Conservation (phyloP, 768 basidiomycete genomes). For the Amanita subjunquillea region DNA sequence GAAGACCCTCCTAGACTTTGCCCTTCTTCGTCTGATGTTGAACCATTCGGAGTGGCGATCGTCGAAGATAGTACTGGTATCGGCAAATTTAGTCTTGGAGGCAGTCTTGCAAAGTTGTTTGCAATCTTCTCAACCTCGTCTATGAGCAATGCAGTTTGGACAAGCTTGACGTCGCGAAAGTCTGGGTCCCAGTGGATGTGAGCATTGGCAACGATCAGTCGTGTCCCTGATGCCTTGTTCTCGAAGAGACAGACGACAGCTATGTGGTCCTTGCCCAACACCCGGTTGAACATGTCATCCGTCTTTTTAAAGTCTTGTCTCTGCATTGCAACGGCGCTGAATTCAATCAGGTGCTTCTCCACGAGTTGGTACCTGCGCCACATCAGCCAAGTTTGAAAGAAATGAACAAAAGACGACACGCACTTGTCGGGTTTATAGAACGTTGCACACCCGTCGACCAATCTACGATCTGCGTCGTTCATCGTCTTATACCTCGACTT, state of each 20-base stretch:
- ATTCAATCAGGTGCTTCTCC: constrained; percentile 90
- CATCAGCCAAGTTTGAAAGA: constrained; percentile 4
- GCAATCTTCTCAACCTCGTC: constrained; percentile 92
- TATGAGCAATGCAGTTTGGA: constrained; percentile 85
- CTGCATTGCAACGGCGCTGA: constrained; percentile 86
- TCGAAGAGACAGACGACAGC: constrained; percentile 84
- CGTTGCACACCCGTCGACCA: constrained; percentile 93
- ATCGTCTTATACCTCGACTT: constrained; percentile 92
- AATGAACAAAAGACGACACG: constrained; percentile 20
- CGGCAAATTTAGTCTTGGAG: constrained; percentile 32
- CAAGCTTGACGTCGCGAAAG: constrained; percentile 93
- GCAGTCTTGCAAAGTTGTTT: constrained; percentile 74
- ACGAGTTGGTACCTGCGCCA: constrained; percentile 74
- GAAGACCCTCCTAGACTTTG: background rate
- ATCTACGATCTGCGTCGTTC: constrained; percentile 73
- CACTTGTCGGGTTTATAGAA: constrained; percentile 89
- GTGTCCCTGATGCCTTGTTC: constrained; percentile 76
- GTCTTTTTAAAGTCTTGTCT: constrained; percentile 93
- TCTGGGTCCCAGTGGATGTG: constrained; percentile 92
- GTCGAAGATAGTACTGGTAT: constrained; percentile 20
- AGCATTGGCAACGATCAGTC: constrained; percentile 81
- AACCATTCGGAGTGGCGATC: background rate
- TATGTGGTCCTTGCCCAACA: constrained; percentile 90
- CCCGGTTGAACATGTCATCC: constrained; percentile 99
- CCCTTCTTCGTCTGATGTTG: constrained; percentile 9